Base-by-base conservation (phyloP, 2,329 filamentous ascomycete genomes). In the Phaeosphaeriaceae sp. region DNA sequence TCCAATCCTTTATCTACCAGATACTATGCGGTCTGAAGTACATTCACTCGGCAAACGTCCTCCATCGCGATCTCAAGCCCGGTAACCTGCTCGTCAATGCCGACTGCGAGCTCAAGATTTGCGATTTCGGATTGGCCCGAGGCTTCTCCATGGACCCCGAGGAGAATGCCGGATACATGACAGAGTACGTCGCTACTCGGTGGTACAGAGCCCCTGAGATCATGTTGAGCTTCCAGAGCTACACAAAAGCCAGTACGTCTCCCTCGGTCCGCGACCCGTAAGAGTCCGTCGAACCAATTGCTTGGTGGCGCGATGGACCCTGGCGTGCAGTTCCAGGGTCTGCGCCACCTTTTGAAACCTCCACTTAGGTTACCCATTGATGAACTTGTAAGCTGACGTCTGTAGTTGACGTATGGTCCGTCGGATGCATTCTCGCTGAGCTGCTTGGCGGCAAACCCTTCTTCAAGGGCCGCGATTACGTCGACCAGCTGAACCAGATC, bases 1-100 rank as follows among this genome's bases (percentile, higher is more conserved):
- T 99, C 84, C 95, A 99, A 82, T 98, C 95, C 53, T 99, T 99
- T 83, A 97, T 99, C 82, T 99, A 99, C 84, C 95, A 99, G 85
- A 99, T 99, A 69, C 90, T 99, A 6, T 98, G 95, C 78, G 95
- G 95, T 65, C 86, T 99, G 70, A 99, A 99, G 85, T 99, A 98
- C 81, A 98, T 99, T 67, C 95, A 99, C 84, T 98, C 94, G 22
- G 95, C 95, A 69, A 98, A 98, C 74, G 95, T 99, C 53, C 85
- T 99, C 67, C 95, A 99, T 79, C 91, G 95, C 78, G 95, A 99
- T 79, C 81, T 99, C 76, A 99, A 99, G 83, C 95, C 95, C 35
- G 95, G 95, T 58, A 99, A 99, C 79, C 81, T 99, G 74, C 88
- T 99, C 46, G 95, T 99, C 77, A 99, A 99, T 76, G 95, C 95